Evolutionary conservation across 768 basidiomycete species (phyloP).

Genomic region (Mycena amicta): DNA sequence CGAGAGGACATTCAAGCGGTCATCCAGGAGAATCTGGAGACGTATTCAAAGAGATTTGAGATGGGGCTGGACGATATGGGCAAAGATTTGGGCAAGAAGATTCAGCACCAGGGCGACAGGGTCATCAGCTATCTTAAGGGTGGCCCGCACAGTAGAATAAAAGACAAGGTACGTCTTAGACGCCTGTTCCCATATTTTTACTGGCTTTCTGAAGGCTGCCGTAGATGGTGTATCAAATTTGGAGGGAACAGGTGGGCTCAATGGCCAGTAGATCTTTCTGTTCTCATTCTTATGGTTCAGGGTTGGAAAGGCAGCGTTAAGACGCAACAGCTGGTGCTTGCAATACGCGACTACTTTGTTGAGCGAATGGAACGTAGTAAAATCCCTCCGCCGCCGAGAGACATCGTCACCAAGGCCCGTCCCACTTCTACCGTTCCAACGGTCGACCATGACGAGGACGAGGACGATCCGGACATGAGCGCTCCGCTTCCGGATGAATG

Average conservation of each 20-base stretch:
- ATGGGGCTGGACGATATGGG: constrained; percentile 20
- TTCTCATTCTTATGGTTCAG: constrained; percentile 8
- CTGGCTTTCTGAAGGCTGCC: constrained; percentile 24
- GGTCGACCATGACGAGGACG: too few species aligned
- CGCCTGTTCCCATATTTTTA: background rate
- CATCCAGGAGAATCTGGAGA: background rate
- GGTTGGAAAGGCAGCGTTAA: constrained; percentile 32
- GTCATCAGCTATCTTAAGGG: constrained; percentile 24
- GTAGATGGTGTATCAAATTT: constrained; percentile 25
- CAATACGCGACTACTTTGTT: constrained; percentile 33
- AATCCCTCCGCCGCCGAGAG: constrained; percentile 24
- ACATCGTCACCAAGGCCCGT: too few species aligned
- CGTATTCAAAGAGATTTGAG: background rate
- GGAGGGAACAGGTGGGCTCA: constrained; percentile 33
- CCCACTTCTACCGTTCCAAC: too few species aligned
- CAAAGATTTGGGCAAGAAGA: constrained; percentile 12
- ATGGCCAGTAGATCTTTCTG: constrained; percentile 11
- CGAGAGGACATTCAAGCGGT: constrained; percentile 8
- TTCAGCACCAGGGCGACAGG: constrained; percentile 20
- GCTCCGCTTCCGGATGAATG: background rate
- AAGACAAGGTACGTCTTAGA: constrained; percentile 16
- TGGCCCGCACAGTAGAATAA: constrained; percentile 28
- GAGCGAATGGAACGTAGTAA: constrained; percentile 25
- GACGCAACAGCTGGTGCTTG: constrained; percentile 30
- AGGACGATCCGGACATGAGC: too few species aligned